Conservation (phyloP, 2,329 filamentous ascomycete genomes). For the Sporothrix luriei region DNA sequence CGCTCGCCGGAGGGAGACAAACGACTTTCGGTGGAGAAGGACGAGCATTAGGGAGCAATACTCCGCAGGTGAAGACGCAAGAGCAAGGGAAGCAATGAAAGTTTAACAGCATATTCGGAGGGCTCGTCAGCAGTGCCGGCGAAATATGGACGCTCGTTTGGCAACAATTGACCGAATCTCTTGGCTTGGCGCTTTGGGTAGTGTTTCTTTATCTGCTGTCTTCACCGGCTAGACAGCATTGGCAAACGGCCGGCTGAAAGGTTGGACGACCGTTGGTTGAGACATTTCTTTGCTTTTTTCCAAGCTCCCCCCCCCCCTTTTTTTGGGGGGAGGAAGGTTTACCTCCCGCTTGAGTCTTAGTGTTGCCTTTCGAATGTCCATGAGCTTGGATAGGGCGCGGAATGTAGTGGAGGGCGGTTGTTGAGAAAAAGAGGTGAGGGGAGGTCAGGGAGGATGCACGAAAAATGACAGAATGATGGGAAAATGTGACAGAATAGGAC, state of each 20-base stretch:
- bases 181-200: not conserved
- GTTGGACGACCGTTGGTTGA: conserved; percentile 19
- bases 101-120: no score
- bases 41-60: not conserved
- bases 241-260: conserved; percentile 17
- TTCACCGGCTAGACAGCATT: not conserved
- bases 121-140: no score
- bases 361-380: no score
- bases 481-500: conserved; percentile 26
- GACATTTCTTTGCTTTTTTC: conserved; percentile 21
- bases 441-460: not conserved
- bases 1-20: not conserved
- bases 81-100: not conserved
- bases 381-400: not conserved
- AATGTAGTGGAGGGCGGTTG: conserved; percentile 19
- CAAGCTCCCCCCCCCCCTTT: not conserved
- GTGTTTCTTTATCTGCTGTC: not conserved
- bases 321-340: not conserved
- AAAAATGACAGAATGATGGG: not conserved
- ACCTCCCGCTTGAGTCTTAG: not conserved
- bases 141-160: conserved; percentile 22
- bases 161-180: not conserved
- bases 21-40: conserved; percentile 3
- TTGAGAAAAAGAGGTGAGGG: conserved; percentile 18
- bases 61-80: not conserved